A percentile compares a stretch with the other conserved stretches of the same genome.
These are phyloP conservation scores for Microcyclospora tardicrescens DNA, from an alignment of 2,329 filamentous ascomycete species.

Conservation along the genomic window DNA sequence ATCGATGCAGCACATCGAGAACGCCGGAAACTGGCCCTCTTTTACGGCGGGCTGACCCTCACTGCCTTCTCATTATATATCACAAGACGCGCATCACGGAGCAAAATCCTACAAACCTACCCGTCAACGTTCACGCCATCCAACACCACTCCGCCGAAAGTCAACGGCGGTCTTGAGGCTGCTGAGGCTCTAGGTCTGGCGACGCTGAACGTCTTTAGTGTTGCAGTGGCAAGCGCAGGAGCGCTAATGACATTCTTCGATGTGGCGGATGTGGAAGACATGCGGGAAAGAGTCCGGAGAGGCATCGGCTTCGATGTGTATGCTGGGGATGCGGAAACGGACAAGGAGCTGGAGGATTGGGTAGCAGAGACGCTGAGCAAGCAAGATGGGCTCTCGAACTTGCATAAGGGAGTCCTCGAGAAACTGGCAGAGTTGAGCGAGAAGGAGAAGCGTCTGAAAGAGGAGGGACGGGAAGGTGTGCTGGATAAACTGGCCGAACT, in stretches of 20 bases:
- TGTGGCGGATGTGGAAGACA: conserved; percentile 44
- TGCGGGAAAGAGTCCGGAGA: conserved; percentile 43
- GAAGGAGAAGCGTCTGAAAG: conserved; percentile 11
- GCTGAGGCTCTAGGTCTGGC: conserved; percentile 73
- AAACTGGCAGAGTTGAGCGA: conserved; percentile 19
- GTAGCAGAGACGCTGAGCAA: conserved; percentile 35
- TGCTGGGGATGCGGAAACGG: conserved; percentile 37
- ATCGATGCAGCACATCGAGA: conserved; percentile 16
- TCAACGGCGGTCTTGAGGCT: conserved; percentile 55
- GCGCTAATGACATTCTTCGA: conserved; percentile 66
- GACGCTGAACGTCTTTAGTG: conserved; percentile 69
- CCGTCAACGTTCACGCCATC: conserved; percentile 63
- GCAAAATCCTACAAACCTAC: conserved; percentile 47
- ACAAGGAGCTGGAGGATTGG: conserved; percentile 43
- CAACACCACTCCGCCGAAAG: conserved; percentile 28
- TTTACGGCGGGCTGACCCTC: conserved; percentile 64
- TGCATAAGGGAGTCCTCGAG: conserved; percentile 17
- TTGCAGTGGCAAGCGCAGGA: conserved; percentile 62
- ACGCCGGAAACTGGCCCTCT: conserved; percentile 35
- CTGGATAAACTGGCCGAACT: not conserved
- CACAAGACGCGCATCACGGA: conserved; percentile 47
- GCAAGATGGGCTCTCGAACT: conserved; percentile 29
- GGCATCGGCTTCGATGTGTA: conserved; percentile 47
- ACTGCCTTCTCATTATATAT: conserved; percentile 58
- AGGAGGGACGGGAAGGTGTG: conserved; percentile 1